Percentiles rank a stretch among this genome's conserved stretches.
These are phyloP conservation scores for Mastigamoeba balamuthi DNA, from an alignment of 78 protist species.

Conservation along the genomic window DNA sequence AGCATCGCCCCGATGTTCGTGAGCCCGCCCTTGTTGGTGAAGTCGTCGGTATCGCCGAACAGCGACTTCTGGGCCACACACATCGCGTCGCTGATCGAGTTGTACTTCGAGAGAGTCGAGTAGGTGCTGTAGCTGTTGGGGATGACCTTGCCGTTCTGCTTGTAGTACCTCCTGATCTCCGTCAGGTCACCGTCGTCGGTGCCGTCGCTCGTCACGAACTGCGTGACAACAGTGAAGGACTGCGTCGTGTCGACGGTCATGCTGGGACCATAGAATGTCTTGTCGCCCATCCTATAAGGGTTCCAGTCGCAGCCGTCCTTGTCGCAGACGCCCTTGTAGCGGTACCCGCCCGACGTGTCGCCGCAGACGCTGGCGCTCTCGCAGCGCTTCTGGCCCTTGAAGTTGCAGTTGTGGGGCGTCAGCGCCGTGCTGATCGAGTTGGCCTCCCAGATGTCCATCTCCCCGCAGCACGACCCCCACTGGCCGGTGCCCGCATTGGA, in stretches of 20 bases:
- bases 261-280: conserved; percentile 37
- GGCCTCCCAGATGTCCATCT: conserved; percentile 72
- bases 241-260: conserved; percentile 23
- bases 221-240: conserved; percentile 50
- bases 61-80: conserved; percentile 12
- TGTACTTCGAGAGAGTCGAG: background rate
- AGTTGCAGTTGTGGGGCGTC: conserved; percentile 53
- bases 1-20: conserved; percentile 31
- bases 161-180: conserved; percentile 43
- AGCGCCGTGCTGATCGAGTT: conserved; percentile 39
- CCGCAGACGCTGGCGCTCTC: too few relatives aligned
- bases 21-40: conserved; percentile 53
- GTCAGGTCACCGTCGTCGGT: conserved; percentile 25
- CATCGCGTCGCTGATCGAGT: conserved; percentile 15
- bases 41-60: conserved; percentile 23
- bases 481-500: conserved; percentile 29
- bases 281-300: conserved; percentile 53
- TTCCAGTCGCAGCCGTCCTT: conserved; percentile 62
- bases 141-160: conserved; percentile 36
- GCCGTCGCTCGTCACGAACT: conserved; percentile 52
- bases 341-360: conserved; percentile 18
- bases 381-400: conserved; percentile 5
- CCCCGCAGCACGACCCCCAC: conserved; percentile 49
- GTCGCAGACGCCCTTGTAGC: conserved; percentile 47
- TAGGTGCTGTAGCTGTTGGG: background rate